phyloP scores from a whole-genome alignment of 164 flowering plant species.

The Piper betle region DNA sequence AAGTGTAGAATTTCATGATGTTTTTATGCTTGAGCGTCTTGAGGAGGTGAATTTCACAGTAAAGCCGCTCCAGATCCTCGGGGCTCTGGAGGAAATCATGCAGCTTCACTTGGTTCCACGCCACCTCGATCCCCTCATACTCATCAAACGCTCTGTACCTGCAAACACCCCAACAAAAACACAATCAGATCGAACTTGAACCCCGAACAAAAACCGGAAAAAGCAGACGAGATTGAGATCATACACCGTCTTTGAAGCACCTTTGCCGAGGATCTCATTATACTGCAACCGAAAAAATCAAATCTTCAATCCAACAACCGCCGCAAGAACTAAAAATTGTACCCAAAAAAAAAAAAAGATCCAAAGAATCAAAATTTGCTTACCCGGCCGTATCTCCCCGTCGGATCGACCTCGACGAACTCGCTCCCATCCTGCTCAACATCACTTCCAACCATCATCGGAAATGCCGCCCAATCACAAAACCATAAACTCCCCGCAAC shows the following conservation, averaged over 20 bases:
- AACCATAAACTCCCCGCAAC: not conserved
- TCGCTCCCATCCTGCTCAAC: not conserved
- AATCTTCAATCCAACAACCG: not conserved
- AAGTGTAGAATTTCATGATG: conserved; percentile 91
- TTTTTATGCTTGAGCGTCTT: conserved; percentile 81
- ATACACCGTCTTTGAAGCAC: conserved; percentile 95
- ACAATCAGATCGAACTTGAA: not conserved
- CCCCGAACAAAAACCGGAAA: conserved; percentile 1
- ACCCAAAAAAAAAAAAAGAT: too few species aligned
- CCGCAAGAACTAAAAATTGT: not conserved
- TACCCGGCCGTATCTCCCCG: not conserved
- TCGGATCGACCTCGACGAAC: not conserved
- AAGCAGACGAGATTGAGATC: conserved; percentile 6
- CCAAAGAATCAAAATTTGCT: not conserved
- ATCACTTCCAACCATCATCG: not conserved
- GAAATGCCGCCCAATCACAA: not conserved
- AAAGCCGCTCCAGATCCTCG: conserved; percentile 78
- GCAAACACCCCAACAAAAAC: conserved; percentile 9
- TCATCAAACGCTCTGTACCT: conserved; percentile 93
- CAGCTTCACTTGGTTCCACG: conserved; percentile 97
- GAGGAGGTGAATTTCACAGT: conserved; percentile 89
- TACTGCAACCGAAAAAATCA: conserved; percentile 40
- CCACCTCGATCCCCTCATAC: conserved; percentile 92
- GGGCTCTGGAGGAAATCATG: conserved; percentile 64
- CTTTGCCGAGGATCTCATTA: conserved; percentile 82